A percentile compares a stretch with the other conserved stretches of the same genome.
These are phyloP conservation scores for Pyracantha coccinea DNA, from an alignment of 331 rosid genomes.

Conservation along the genomic window DNA sequence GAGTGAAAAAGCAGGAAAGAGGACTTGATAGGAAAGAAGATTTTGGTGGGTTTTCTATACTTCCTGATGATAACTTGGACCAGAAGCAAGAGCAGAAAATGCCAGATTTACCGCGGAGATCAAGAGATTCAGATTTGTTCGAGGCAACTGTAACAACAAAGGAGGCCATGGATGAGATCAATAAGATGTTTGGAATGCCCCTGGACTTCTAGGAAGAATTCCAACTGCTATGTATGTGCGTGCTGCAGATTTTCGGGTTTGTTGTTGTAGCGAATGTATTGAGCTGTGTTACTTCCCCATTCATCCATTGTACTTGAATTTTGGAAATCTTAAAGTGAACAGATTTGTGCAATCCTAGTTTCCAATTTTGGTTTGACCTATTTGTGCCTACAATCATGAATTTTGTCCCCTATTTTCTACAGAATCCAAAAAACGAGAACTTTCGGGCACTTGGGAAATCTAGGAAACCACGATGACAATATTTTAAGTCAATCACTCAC, in stretches of 20 bases:
- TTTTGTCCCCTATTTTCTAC: background rate
- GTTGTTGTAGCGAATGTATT: background rate
- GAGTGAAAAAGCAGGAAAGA: constrained; percentile 51
- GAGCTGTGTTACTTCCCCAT: background rate
- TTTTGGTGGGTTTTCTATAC: constrained; percentile 66
- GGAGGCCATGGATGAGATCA: constrained; percentile 87
- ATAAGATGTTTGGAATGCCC: constrained; percentile 85
- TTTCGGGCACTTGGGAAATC: background rate
- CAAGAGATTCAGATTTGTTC: constrained; percentile 49
- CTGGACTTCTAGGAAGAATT: constrained; percentile 41
- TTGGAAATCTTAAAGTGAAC: background rate
- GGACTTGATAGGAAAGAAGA: constrained; percentile 31
- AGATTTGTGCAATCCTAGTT: background rate
- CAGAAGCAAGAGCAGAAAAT: constrained; percentile 28
- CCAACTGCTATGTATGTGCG: background rate
- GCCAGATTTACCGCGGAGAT: constrained; percentile 26
- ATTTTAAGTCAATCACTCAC: background rate
- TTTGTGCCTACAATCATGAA: background rate
- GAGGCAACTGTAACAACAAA: constrained; percentile 77
- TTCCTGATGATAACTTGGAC: constrained; percentile 61
- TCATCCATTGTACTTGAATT: background rate
- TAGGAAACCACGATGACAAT: background rate
- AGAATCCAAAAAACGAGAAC: too few relatives aligned
- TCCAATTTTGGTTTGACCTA: too few relatives aligned
- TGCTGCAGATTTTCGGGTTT: background rate